Evolutionary conservation across 1,139 yeast genomes (phyloP), one percentile per base, ranked within the genome.

Genomic region (Debaryomycetaceae sp.): DNA sequence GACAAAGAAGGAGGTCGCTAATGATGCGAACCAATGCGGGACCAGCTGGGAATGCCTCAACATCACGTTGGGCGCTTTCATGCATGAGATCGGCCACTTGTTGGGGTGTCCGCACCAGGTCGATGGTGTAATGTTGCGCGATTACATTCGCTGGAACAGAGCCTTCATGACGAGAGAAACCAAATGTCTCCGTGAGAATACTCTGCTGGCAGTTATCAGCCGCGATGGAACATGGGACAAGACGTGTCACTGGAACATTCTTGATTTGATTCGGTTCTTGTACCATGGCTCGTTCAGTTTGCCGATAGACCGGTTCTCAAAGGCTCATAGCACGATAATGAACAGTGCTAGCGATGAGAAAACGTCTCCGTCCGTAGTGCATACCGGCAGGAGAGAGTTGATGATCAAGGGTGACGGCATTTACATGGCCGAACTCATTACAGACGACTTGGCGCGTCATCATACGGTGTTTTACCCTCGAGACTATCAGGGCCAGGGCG

Each of bases 61-160:
- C 36, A 69, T 90, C 25, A 85, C 96, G 2, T 52, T 83, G 48
- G 97, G 98, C 25, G 97, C 97, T 0, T 86, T 85, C 43, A 68
- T 87, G 80, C 98, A 90, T 50, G 97, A 90, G 49, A 78, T 86
- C 31, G 97, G 98, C 2, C 97, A 90, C 49, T 58, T 73, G 18
- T 59, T 87, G 25, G 95, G 96, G 0, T 80, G 92, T 40, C 96
- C 97, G 2, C 97, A 90, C 52, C 93, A 86, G 53, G 81, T 76
- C 4, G 62, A 67, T 41, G 97, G 97, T 13, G 81, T 87, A 15
- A 90, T 90, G 97, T 54, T 85, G 26, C 65, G 96, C 36, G 95
- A 82, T 38, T 90, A 87, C 46, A 62, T 77, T 11, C 70, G 78
- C 41, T 70, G 85, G 64, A 82, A 87, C 50, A 65, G 97, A 34